Evolutionary conservation across 1,284 basidiomycete genomes (phyloP).

Genomic region (Tilletiaria anomala): DNA sequence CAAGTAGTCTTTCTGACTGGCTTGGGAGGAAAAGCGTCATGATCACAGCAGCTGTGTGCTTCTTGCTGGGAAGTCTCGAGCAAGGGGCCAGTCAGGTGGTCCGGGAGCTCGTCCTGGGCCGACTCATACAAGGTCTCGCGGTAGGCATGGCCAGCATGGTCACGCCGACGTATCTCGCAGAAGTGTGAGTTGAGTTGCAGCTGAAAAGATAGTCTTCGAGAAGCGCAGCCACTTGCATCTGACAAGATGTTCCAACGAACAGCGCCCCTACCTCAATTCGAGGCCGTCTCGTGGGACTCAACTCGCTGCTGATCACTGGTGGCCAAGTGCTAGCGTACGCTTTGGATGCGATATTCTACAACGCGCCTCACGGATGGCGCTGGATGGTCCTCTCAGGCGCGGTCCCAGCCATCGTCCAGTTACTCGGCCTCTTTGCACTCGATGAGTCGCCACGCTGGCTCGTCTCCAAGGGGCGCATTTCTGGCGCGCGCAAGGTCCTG

Average conservation of each 20-base stretch:
- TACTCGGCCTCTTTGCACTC: conserved; percentile 19
- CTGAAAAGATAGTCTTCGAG: background rate
- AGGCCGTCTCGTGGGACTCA: conserved; percentile 22
- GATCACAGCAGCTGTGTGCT: conserved; percentile 17
- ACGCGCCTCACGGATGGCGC: conserved; percentile 25
- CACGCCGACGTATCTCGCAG: background rate
- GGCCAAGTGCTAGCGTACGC: conserved; percentile 29
- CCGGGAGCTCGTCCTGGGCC: conserved; percentile 22
- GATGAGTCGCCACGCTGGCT: conserved; percentile 31
- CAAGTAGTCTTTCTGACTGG: conserved; percentile 18
- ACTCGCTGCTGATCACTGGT: conserved; percentile 26
- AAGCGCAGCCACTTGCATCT: background rate
- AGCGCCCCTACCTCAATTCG: conserved; percentile 12
- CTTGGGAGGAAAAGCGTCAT: conserved; percentile 23
- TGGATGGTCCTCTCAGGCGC: conserved; percentile 28
- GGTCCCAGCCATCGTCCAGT: conserved; percentile 21
- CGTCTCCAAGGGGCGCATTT: conserved; percentile 12
- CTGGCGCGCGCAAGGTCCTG: conserved; percentile 16
- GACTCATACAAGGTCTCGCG: conserved; percentile 21
- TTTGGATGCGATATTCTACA: conserved; percentile 22
- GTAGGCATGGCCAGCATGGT: conserved; percentile 27
- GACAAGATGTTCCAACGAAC: too few species aligned
- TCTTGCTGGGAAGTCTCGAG: conserved; percentile 24
- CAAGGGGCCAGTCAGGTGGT: conserved; percentile 27
- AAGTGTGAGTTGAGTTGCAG: too few species aligned